These are phyloP conservation scores for Tagetes patula DNA, from an alignment of 129 eudicot genomes.

Conservation along the genomic window DNA sequence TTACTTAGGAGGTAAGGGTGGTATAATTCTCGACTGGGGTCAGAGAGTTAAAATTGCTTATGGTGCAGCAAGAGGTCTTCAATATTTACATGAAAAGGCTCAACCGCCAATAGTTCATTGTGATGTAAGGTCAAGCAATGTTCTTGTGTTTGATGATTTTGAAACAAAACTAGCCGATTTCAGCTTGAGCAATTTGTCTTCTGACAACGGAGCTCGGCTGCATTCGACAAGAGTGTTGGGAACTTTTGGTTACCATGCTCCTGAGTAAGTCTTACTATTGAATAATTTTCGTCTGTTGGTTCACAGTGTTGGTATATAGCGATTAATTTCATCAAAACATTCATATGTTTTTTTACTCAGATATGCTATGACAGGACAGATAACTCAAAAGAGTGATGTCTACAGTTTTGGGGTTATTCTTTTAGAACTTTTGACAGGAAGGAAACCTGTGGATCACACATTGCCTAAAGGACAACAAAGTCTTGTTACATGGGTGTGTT, in stretches of 20 bases:
- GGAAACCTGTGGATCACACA: slow-evolving; percentile 83
- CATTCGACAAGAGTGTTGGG: slow-evolving; percentile 49
- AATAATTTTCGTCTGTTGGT: neutral
- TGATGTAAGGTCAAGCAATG: slow-evolving; percentile 42
- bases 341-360: slow-evolving; percentile 26
- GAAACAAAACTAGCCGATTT: slow-evolving; percentile 46
- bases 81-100: slow-evolving; percentile 45
- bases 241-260: slow-evolving; percentile 51
- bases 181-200: slow-evolving; percentile 41
- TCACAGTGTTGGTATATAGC: neutral
- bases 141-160: slow-evolving; percentile 42
- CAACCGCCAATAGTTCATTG: slow-evolving; percentile 41
- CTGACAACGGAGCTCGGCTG: slow-evolving; percentile 47
- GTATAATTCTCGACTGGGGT: slow-evolving; percentile 33
- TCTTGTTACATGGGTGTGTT: slow-evolving; percentile 79
- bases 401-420: slow-evolving; percentile 74
- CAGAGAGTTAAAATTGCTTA: slow-evolving; percentile 41
- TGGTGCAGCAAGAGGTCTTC: slow-evolving; percentile 47
- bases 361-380: slow-evolving; percentile 44
- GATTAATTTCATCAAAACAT: slow-evolving; percentile 3
- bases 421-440: slow-evolving; percentile 23
- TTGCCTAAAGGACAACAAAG: slow-evolving; percentile 88
- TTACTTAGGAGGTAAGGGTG: slow-evolving; percentile 62
- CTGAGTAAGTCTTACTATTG: slow-evolving; percentile 36
- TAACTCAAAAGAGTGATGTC: slow-evolving; percentile 42